These are phyloP conservation scores for Amaranthus hypochondriacus DNA, from an alignment of 148 eudicot genomes.

Conservation along the genomic window DNA sequence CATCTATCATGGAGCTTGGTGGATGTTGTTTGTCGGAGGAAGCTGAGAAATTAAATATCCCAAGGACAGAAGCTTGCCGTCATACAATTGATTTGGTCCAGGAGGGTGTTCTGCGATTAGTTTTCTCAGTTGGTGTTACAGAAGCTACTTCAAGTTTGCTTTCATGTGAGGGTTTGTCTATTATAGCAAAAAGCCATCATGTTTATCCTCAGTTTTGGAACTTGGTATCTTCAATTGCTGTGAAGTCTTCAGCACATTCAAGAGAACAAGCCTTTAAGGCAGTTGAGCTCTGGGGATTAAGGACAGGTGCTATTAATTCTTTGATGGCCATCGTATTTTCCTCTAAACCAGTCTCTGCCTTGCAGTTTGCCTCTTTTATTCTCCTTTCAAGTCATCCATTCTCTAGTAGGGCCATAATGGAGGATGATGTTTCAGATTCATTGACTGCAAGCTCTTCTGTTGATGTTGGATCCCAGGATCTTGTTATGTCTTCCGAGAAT, in stretches of 20 bases:
- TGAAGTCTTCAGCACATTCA: conserved; percentile 55
- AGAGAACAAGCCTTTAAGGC: conserved; percentile 79
- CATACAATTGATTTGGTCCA: conserved; percentile 54
- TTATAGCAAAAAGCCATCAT: conserved; percentile 47
- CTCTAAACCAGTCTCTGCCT: conserved; percentile 48
- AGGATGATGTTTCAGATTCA: conserved; percentile 28
- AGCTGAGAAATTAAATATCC: conserved; percentile 32
- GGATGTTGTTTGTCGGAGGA: conserved; percentile 28
- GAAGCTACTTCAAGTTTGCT: conserved; percentile 55
- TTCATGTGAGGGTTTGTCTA: conserved; percentile 41
- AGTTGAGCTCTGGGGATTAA: conserved; percentile 85
- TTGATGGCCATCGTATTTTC: conserved; percentile 80
- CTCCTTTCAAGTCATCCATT: conserved; percentile 73
- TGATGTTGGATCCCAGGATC: conserved; percentile 34
- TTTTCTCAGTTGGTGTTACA: conserved; percentile 69
- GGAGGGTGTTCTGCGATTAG: conserved; percentile 80
- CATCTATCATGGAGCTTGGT: conserved; percentile 40
- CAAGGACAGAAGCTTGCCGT: conserved; percentile 50
- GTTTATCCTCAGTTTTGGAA: conserved; percentile 68
- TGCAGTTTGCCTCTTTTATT: conserved; percentile 77
- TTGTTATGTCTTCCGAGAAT: conserved; percentile 44
- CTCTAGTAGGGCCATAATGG: conserved; percentile 39
- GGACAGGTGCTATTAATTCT: conserved; percentile 65
- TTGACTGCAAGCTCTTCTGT: conserved; percentile 28
- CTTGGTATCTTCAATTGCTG: conserved; percentile 56